Evolutionary conservation across 169 alveolate genomes (phyloP), one percentile per base, ranked within the genome.

Genomic region (Plasmodium vinckei): DNA sequence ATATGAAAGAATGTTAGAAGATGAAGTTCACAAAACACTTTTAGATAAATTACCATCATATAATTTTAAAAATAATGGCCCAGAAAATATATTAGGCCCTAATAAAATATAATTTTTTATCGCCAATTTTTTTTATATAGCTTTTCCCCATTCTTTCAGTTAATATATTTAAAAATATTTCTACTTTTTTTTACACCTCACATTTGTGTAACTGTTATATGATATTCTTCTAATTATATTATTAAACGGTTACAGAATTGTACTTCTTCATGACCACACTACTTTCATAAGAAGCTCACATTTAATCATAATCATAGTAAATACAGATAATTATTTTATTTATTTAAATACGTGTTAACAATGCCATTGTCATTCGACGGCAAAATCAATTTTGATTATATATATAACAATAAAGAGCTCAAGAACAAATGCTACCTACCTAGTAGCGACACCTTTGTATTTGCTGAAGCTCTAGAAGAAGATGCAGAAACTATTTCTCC

Each of bases 1-100:
- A 61, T 94, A 94, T 53, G 94, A 94, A 73, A 90, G 94, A 61
- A 94, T 94, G 95, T 49, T 94, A 69, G 96, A 92, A 88, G 87
- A 94, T 87, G 87, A 57, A 77, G 54, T 72, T 2, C 87, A 87
- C 65, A 73, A 87, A 39, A 73, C 87, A 12, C 87, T 79, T 19
- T 79, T 79, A 47, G 72, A 67, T 39, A 79, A 79, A 33, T 70
- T 79, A 42, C 82, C 89, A 47, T 79, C 89, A 59, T 79, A 79
- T 39, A 79, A 79, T 46, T 79, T 79, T 65, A 79, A 79, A 79
- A 56, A 79, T 54, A 46, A 39, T 79, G 89, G 89, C 42, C 89
- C 89, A 65, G 89, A 79, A 79, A 79, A 79, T 79, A 79, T 79
- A 27, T 33, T 79, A 79, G 89, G 89, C 23, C 84, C 89, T 5